Evolutionary conservation across 192 early-diverging fungal genomes (phyloP), one percentile per base, ranked within the genome.

Genomic region (Mortierella hygrophila): DNA sequence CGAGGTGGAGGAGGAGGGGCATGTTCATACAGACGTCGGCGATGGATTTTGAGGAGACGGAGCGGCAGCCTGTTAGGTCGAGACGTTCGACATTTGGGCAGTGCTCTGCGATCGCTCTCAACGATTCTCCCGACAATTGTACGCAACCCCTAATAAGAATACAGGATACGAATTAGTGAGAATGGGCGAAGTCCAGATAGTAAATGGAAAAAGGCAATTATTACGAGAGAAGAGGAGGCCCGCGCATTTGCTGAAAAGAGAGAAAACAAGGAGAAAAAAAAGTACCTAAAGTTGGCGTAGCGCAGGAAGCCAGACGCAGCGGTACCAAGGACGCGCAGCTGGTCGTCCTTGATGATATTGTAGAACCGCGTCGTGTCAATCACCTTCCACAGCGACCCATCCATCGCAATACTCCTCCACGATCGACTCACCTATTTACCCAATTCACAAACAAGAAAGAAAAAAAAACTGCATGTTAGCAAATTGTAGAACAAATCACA

Each of bases 1-100:
- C 90, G 21, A 92, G 77, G 21, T 82, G 81, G 35, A 73, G 35
- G 18, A 92, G 76, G n/a, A 80, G 70, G 8, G 71, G 70, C 68
- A 79, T 80, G 68, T 85, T 80, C 72, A 76, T 79, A 11, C 90
- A 82, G 40, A 88, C 88, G 49, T 86, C 82, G 1, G 76, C 81
- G 11, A 92, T 83, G 35, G 90, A 85, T 21, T 90, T 74, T 1
- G 88, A 87, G 1, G 91, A 87, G 23, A 90, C 41, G 1, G 74
- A 70, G 11, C 89, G 79, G 23, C 84, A 86, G 9, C 84, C 84
- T 13, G 75, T 70, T 5, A 86, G 49, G 42, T 81, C 72, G 3
- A 86, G 76, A 8, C 76, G 72, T 54, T 86, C 84, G 23, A 86
- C 71, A 23, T 81, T 86, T 16, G 84, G 84, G 26, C 84, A 86